Conservation (phyloP, 345 rosid genomes). For the Dipteronia dyeriana region DNA sequence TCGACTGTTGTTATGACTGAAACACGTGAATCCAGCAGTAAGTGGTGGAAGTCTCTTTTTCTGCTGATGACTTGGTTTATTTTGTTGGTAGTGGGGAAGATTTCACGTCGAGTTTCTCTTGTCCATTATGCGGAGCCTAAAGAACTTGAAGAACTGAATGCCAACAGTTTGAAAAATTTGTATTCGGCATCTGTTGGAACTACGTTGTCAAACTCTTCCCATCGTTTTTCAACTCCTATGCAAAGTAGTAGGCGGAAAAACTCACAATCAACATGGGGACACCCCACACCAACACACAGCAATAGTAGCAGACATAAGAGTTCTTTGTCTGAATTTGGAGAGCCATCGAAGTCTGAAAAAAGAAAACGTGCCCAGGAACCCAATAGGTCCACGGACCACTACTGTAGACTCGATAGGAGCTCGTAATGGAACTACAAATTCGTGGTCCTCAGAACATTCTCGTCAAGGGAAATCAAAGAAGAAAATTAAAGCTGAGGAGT, state of each 20-base stretch:
- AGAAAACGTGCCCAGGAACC: conserved; percentile 28
- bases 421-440: conserved; percentile 23
- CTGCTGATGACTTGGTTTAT: not conserved
- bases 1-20: not conserved
- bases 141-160: conserved; percentile 40
- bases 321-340: conserved; percentile 30
- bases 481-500: conserved; percentile 37
- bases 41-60: not conserved
- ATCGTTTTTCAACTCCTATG: conserved; percentile 30
- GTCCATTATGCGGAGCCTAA: conserved; percentile 67
- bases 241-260: conserved; percentile 36
- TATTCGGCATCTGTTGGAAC: conserved; percentile 35
- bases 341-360: conserved; percentile 34
- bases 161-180: conserved; percentile 14
- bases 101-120: conserved; percentile 58
- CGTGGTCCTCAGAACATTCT: conserved; percentile 39
- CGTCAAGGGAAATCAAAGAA: conserved; percentile 31
- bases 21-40: not conserved
- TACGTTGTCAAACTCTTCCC: conserved; percentile 39
- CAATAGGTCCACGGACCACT: conserved; percentile 27
- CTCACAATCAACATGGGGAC: conserved; percentile 24
- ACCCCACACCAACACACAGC: conserved; percentile 40
- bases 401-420: conserved; percentile 26
- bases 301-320: conserved; percentile 51
- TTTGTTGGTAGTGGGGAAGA: conserved; percentile 53